These are phyloP conservation scores for Triglochin maritima DNA, from an alignment of 106 monocot species.

Conservation along the genomic window DNA sequence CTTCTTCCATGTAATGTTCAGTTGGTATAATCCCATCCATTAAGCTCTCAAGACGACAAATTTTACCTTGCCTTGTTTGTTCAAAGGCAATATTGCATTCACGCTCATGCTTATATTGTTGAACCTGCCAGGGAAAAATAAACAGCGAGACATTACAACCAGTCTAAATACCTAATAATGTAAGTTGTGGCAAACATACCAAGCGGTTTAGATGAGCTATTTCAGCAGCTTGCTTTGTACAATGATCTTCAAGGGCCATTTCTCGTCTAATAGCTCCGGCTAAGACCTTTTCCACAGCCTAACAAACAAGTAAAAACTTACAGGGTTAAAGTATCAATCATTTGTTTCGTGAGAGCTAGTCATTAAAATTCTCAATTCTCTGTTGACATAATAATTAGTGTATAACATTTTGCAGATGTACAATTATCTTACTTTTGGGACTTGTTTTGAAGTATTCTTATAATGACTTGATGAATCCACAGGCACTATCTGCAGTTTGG, in stretches of 20 bases:
- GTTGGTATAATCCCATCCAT: constrained; percentile 84
- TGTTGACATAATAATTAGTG: background rate
- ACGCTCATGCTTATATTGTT: constrained; percentile 95
- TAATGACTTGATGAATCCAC: constrained; percentile 26
- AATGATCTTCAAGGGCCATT: constrained; percentile 78
- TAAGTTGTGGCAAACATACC: constrained; percentile 24
- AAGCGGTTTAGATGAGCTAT: constrained; percentile 73
- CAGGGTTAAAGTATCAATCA: background rate
- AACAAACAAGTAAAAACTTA: constrained; percentile 7
- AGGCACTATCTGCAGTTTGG: constrained; percentile 53
- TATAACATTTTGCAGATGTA: background rate
- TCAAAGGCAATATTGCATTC: constrained; percentile 84
- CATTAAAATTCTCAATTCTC: background rate
- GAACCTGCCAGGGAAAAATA: constrained; percentile 41
- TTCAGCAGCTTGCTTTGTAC: constrained; percentile 77
- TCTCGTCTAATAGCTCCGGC: constrained; percentile 93
- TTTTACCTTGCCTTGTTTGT: constrained; percentile 71
- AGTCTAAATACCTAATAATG: background rate
- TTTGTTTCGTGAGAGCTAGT: background rate
- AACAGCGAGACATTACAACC: background rate
- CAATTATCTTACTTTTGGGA: constrained; percentile 51
- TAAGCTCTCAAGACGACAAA: constrained; percentile 77
- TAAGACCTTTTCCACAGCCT: constrained; percentile 94
- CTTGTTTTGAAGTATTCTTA: constrained; percentile 34
- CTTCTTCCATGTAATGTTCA: constrained; percentile 89